Evolutionary conservation across 805 yeast genomes (phyloP), one percentile per base, ranked within the genome.

Genomic region (Starmerella davenportii): DNA sequence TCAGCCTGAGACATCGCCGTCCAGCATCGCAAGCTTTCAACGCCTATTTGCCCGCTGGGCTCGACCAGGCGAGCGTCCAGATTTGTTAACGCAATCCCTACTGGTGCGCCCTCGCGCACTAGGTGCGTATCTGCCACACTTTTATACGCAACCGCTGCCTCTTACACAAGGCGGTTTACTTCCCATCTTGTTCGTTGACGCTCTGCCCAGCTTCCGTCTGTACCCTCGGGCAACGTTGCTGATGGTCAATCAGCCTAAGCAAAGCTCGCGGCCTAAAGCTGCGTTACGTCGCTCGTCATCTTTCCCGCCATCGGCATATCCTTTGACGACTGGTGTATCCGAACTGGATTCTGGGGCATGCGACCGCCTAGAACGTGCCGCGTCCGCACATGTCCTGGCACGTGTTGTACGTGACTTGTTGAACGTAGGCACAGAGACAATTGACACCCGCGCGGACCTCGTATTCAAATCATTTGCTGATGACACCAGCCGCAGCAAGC

Each of bases 141-240:
- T 69, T 47, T 58, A 60, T 37, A 51, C 60, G 2, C 67, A 72
- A 27, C 61, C 72, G 54, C 64, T 72, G 34, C 76, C 82, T 1
- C 52, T 78, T 34, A 55, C 70, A 17, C 60, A 67, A 2, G 85
- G 85, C 3, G 66, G 76, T 2, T 74, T 72, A 48, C 57, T 76
- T 13, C 78, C 87, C 1, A 62, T 76, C 11, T 46, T 78, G 36
- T 78, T 77, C 52, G 74, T 78, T 3, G 75, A 70, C 34, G 45
- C 66, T 14, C 52, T 69, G 14, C 71, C 76, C 13, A 59, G 60
- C 20, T 77, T 72, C 53, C 65, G 70, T 36, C 59, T 78, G 15
- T 75, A 75, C 47, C 68, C 51, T 16, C 37, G 46, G 11, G 73
- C 37, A 64, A 65, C 49, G 47, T 59, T 19, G 63, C 69, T 76